A percentile compares a stretch with the other conserved stretches of the same genome.
phyloP scores from a whole-genome alignment of 805 yeast species.

The Diddensiella caesifluorescens region DNA sequence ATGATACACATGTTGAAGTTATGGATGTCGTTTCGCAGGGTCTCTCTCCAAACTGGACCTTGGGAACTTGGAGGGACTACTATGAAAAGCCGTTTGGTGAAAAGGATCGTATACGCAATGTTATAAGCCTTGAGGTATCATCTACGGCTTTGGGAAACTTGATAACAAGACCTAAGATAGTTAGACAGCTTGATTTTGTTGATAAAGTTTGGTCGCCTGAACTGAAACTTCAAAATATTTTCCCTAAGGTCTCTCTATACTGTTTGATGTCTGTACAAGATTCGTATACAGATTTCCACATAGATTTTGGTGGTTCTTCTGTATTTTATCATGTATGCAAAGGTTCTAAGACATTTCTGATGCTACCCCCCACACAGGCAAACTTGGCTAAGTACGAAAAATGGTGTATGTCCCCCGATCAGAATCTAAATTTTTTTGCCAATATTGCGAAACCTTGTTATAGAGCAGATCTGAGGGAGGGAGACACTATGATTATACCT shows the following conservation, averaged over 20 bases:
- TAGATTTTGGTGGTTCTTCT: constrained; percentile 89
- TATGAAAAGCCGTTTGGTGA: constrained; percentile 41
- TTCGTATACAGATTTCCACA: constrained; percentile 83
- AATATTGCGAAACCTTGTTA: constrained; percentile 48
- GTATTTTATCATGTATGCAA: constrained; percentile 77
- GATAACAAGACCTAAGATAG: constrained; percentile 62
- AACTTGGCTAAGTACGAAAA: constrained; percentile 57
- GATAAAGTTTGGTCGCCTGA: constrained; percentile 54
- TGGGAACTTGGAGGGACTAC: constrained; percentile 71
- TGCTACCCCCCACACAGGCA: constrained; percentile 67
- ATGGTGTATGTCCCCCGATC: constrained; percentile 69
- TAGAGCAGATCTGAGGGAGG: constrained; percentile 48
- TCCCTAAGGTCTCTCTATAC: constrained; percentile 52
- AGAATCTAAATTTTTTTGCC: constrained; percentile 60
- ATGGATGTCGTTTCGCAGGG: constrained; percentile 88
- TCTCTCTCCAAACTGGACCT: constrained; percentile 51
- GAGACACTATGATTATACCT: constrained; percentile 78
- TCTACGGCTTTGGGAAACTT: constrained; percentile 44
- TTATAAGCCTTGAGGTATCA: constrained; percentile 75
- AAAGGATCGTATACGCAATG: constrained; percentile 69
- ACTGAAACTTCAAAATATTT: constrained; percentile 11
- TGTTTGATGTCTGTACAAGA: constrained; percentile 79
- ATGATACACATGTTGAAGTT: constrained; percentile 61
- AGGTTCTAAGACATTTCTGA: constrained; percentile 70
- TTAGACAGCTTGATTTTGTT: constrained; percentile 61